Base-by-base conservation (phyloP, 768 basidiomycete species). In the Mycena belliarum region DNA sequence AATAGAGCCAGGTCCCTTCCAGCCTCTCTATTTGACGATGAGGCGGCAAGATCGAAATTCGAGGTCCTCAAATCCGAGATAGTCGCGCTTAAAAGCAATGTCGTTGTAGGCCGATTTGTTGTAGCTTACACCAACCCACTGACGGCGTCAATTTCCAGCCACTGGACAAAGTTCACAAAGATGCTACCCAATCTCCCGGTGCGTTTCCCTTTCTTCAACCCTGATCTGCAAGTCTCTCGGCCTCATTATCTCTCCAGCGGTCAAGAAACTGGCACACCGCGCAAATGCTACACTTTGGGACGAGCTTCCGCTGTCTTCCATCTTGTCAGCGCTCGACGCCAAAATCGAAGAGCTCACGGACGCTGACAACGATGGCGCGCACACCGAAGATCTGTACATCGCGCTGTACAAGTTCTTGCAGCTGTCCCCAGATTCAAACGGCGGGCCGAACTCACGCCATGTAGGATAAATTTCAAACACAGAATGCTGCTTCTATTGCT, bases 281-380 rank as follows among this genome's bases (percentile, higher is more conserved):
- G 50, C 50, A 33, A 40, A 42, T 15, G 29, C 42, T 14, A 52
- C 50, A 1, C 50, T 52, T 32, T 52, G 50, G 50, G 50, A 52
- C 41, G 21, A 52, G 20, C 12, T 52, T 18, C 50, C 50, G 2
- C 16, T 52, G 8, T 20, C 21, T 33, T 40, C 41, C 8, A 52
- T 52, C 29, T 12, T 16, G 21, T 24, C 16, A 12, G 50, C 50
- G 29, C 41, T 43, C 41, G 33, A 52, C 29, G 8, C 7, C 16
- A 24, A 23, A 16, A 21, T 28, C 20, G 37, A 42, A 9, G 28
- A 33, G 7, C 50, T 52, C 41, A 6, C 20, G 3, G n/a, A 21
- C 5, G 18, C 28, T 29, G 50, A 52, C 29, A n/a, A 33, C 16
- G 50, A 52, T 20, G 50, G 50, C 1, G 8, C 29, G 11, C 38